A percentile compares a stretch with the other conserved stretches of the same genome.
Evolutionary conservation across 352 stramenopile species (phyloP).

Genomic region (Phytophthora tentaculata): DNA sequence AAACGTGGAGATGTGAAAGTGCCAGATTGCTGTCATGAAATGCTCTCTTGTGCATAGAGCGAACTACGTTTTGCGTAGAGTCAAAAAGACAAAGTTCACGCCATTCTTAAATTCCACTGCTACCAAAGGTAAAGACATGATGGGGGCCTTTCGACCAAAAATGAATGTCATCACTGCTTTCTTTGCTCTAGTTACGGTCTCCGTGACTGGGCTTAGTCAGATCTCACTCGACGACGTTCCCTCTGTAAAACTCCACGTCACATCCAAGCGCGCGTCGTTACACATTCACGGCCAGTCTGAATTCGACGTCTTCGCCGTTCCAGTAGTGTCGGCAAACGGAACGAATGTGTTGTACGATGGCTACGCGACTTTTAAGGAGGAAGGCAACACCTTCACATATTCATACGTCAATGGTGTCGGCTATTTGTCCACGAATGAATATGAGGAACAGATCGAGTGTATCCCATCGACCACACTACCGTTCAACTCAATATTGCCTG

Average conservation of each 20-base stretch:
- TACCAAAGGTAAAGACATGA: not conserved
- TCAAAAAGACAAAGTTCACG: not conserved
- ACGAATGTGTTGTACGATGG: slow-evolving; percentile 38
- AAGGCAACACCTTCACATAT: slow-evolving; percentile 27
- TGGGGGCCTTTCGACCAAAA: not conserved
- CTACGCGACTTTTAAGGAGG: slow-evolving; percentile 28
- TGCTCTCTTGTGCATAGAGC: not conserved
- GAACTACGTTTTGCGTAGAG: not conserved
- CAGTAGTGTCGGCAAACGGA: slow-evolving; percentile 20
- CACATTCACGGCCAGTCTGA: slow-evolving; percentile 34
- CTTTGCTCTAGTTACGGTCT: too few species aligned
- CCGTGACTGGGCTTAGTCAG: too few species aligned
- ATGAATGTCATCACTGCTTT: not conserved
- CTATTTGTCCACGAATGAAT: slow-evolving; percentile 20
- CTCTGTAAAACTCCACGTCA: slow-evolving; percentile 43
- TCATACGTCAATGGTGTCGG: slow-evolving; percentile 28
- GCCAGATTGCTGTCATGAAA: too few species aligned
- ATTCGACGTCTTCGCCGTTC: slow-evolving; percentile 44
- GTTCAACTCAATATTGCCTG: slow-evolving; percentile 32
- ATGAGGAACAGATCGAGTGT: slow-evolving; percentile 15
- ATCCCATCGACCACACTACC: slow-evolving; percentile 19
- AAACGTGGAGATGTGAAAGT: too few species aligned
- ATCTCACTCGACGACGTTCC: slow-evolving; percentile 9
- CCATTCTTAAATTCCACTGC: not conserved
- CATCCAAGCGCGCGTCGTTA: slow-evolving; percentile 37